A percentile compares a stretch with the other conserved stretches of the same genome.
Evolutionary conservation across 495 filamentous ascomycete species (phyloP).

Genomic region (Polyplosphaeria fusca): DNA sequence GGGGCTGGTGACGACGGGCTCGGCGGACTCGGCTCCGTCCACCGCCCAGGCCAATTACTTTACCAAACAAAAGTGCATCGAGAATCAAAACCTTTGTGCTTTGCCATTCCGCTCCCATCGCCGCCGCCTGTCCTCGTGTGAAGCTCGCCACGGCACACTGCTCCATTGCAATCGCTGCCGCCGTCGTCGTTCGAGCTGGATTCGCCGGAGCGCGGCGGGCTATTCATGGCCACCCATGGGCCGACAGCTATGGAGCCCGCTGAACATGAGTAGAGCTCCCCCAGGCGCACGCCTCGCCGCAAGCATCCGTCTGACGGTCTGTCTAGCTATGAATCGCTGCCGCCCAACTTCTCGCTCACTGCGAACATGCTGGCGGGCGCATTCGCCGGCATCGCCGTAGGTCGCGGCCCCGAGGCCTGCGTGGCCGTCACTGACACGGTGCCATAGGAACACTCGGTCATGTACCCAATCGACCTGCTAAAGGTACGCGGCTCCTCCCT

Average conservation of each 20-base stretch:
- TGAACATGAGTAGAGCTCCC: constrained; percentile 41
- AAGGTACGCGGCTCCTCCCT: constrained; percentile 63
- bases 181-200: constrained; percentile 8
- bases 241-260: constrained; percentile 36
- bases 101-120: neutral
- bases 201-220: constrained; percentile 21
- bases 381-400: constrained; percentile 94
- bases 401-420: constrained; percentile 27
- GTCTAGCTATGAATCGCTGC: constrained; percentile 64
- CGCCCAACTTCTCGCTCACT: constrained; percentile 64
- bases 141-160: neutral
- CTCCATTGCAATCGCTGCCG: neutral
- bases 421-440: constrained; percentile 7
- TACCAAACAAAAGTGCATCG: constrained; percentile 14
- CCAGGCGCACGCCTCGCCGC: neutral
- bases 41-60: constrained; percentile 7
- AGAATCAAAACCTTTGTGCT: neutral
- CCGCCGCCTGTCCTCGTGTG: neutral
- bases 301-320: neutral
- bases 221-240: constrained; percentile 41
- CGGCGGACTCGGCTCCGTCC: neutral
- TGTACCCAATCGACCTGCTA: constrained; percentile 97
- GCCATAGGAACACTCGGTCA: constrained; percentile 74
- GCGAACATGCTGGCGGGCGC: constrained; percentile 90
- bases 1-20: constrained; percentile 1